phyloP scores from a whole-genome alignment of 495 filamentous ascomycete genomes.

The Paragyromitra xinjiangensis region DNA sequence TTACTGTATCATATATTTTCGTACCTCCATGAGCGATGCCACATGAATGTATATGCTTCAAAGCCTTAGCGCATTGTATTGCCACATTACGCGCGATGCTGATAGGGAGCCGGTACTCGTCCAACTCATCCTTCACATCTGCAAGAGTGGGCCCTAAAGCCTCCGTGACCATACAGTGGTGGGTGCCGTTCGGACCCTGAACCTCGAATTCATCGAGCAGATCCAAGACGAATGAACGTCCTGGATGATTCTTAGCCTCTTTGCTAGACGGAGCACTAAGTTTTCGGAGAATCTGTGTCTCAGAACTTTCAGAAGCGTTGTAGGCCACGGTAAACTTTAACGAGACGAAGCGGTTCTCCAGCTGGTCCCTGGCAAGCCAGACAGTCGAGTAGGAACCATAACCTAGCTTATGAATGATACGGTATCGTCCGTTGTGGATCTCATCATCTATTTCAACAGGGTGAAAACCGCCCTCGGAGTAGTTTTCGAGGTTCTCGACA shows the following conservation, averaged over 20 bases:
- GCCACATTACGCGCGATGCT: neutral
- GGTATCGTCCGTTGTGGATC: slow-evolving; percentile 59
- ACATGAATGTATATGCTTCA: neutral
- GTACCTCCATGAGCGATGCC: neutral
- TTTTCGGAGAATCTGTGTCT: neutral
- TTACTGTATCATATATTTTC: neutral
- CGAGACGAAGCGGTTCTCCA: slow-evolving; percentile 1
- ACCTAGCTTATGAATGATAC: slow-evolving; percentile 61
- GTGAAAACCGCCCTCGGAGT: slow-evolving; percentile 57
- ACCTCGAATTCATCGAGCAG: slow-evolving; percentile 61
- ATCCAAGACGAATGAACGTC: slow-evolving; percentile 44
- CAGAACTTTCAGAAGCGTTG: neutral
- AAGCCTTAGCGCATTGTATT: neutral
- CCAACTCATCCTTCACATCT: neutral
- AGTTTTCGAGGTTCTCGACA: neutral
- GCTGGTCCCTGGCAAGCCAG: slow-evolving; percentile 51
- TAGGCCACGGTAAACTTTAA: slow-evolving; percentile 1
- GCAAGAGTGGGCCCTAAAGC: neutral
- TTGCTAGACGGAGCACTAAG: neutral
- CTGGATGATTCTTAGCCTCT: neutral
- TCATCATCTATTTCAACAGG: slow-evolving; percentile 62
- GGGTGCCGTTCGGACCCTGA: slow-evolving; percentile 61
- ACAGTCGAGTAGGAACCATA: slow-evolving; percentile 61
- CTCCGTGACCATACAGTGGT: slow-evolving; percentile 60
- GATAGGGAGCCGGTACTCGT: neutral